Conservation (phyloP, 2,329 filamentous ascomycete genomes). For the Pseudocercospora macadamiae region DNA sequence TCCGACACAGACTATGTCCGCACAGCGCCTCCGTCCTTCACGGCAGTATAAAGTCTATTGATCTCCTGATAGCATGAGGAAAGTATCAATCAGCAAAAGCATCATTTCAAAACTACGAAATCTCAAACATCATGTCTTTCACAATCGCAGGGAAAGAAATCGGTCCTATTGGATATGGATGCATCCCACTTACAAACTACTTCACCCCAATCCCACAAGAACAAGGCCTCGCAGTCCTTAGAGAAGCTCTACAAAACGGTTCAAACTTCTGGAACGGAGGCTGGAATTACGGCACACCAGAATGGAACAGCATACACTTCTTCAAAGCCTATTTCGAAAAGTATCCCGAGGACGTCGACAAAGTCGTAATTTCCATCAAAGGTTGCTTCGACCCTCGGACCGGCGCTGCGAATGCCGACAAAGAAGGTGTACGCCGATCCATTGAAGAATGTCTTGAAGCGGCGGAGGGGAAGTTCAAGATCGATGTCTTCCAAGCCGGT, state of each 20-base stretch:
- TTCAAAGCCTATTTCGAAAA: constrained; percentile 53
- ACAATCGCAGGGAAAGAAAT: constrained; percentile 23
- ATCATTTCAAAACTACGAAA: too few relatives aligned
- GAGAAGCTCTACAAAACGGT: constrained; percentile 43
- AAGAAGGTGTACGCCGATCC: constrained; percentile 39
- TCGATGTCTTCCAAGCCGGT: constrained; percentile 50
- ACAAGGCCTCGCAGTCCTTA: constrained; percentile 46
- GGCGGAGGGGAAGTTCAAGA: constrained; percentile 47
- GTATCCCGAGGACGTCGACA: constrained; percentile 52
- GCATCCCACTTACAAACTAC: constrained; percentile 54
- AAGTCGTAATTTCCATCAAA: constrained; percentile 53
- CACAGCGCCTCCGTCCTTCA: neutral
- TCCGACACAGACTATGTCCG: too few relatives aligned
- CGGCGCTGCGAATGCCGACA: constrained; percentile 45
- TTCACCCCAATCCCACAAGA: constrained; percentile 38
- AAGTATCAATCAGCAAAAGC: neutral
- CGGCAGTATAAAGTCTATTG: neutral
- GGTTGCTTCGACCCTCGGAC: constrained; percentile 44
- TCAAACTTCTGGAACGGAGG: constrained; percentile 51
- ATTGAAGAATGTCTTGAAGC: constrained; percentile 46
- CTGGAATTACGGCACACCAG: constrained; percentile 47
- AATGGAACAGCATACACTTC: constrained; percentile 45
- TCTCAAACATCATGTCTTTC: neutral
- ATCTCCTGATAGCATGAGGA: neutral
- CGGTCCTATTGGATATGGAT: constrained; percentile 46